These are phyloP conservation scores for Keithomyces neogunnii DNA, from an alignment of 2,329 filamentous ascomycete genomes.

Conservation along the genomic window DNA sequence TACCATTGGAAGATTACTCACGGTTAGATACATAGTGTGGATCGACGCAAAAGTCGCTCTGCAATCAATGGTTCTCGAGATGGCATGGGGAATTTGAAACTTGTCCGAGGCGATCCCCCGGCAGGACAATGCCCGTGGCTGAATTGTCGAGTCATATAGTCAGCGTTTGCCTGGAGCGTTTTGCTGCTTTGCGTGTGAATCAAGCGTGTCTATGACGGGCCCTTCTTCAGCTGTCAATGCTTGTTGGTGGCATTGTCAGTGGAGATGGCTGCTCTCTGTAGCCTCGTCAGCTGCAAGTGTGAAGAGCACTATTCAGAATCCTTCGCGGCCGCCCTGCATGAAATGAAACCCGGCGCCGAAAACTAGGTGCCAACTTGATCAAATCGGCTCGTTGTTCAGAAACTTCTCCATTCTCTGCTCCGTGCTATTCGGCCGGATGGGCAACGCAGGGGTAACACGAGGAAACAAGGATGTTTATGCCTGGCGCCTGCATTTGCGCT, in stretches of 20 bases:
- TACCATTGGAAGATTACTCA: not conserved
- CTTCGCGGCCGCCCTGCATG: not conserved
- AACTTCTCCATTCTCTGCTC: slow-evolving; percentile 1
- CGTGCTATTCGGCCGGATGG: slow-evolving; percentile 4
- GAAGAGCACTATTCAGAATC: not conserved
- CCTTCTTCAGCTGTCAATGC: not conserved
- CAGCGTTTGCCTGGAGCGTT: not conserved
- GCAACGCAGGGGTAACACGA: slow-evolving; percentile 8
- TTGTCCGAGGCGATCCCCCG: not conserved
- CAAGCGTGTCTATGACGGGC: not conserved
- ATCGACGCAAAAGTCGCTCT: not conserved
- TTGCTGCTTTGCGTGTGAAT: not conserved
- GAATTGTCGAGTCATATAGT: not conserved
- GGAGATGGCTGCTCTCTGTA: not conserved
- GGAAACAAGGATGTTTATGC: slow-evolving; percentile 5
- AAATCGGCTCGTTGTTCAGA: slow-evolving; percentile 1
- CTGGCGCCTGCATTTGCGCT: not conserved
- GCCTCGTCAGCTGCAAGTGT: not conserved
- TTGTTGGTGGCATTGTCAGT: no score
- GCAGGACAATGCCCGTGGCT: not conserved
- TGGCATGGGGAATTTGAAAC: not conserved
- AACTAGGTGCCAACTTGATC: not conserved
- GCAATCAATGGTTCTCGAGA: not conserved
- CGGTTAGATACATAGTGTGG: not conserved
- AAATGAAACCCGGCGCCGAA: not conserved